Base-by-base conservation (phyloP, 2,329 filamentous ascomycete genomes). In the Talaromyces sp. region DNA sequence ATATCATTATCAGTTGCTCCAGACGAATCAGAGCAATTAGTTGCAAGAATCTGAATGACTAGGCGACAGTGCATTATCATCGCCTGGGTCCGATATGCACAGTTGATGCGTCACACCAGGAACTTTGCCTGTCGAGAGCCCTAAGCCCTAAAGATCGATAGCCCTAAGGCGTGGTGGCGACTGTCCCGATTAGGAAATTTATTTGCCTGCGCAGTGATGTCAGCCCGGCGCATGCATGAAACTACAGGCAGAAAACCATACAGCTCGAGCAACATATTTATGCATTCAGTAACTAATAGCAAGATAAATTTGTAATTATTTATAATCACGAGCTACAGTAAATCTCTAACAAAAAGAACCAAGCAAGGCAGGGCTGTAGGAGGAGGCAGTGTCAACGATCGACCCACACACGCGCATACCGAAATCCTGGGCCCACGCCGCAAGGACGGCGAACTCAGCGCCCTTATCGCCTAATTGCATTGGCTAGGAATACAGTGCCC, bases 401-500 rank as follows among this genome's bases (percentile, higher is more conserved):
- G 36, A 8, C n/a, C 36, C 36, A 40, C 36, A 40, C 14, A 16
- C 36, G 36, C 16, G 44, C 23, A 27, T 47, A 47, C 44, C 44
- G 44, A 47, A 47, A 18, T 6, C 44, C 10, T 47, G 12, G 28
- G 47, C 18, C 56, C 14, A 12, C 28, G 56, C 56, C 54, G 54
- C 34, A 61, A 57, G 54, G 50, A 53, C 30, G 50, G 18, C 27
- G 10, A 53, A 31, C 50, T 12, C 27, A 30, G 14, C 14, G 28
- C 4, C 5, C 27, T 27, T 27, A 53, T 53, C 50, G 7, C 7
- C 50, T n/a, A 5, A 12, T 6, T 53, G 27, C 30, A 62, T 62
- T 62, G 61, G 61, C 52, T 53, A 40, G 61, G 61, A 62, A 62
- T 57, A 62, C 5, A 47, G 4, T 16, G 5, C 23, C 44, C 44